Conservation (phyloP, 202 grass and related monocot species). For the Panicum hallii region DNA sequence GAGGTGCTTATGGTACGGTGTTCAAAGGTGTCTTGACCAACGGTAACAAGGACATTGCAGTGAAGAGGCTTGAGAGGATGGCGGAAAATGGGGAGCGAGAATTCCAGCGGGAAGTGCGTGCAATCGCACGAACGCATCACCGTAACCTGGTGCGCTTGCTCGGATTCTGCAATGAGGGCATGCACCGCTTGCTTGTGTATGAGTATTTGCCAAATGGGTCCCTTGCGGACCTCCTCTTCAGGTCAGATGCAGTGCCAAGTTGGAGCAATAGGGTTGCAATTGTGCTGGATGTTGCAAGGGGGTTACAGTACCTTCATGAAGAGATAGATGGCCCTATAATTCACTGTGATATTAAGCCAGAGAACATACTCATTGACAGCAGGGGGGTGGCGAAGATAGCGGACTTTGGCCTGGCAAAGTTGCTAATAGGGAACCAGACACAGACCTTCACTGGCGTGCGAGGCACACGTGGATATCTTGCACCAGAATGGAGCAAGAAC, state of each 20-base stretch:
- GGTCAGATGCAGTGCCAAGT: conserved; percentile 12
- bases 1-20: conserved; percentile 62
- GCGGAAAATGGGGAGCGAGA: conserved; percentile 54
- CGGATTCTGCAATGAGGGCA: conserved; percentile 56
- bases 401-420: conserved; percentile 50
- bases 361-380: conserved; percentile 62
- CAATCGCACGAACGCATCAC: conserved; percentile 69
- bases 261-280: conserved; percentile 41
- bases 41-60: conserved; percentile 35
- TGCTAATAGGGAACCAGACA: conserved; percentile 48
- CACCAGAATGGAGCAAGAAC: conserved; percentile 60
- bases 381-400: conserved; percentile 47
- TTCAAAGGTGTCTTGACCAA: conserved; percentile 54
- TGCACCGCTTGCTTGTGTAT: conserved; percentile 51
- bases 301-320: conserved; percentile 63
- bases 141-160: conserved; percentile 60
- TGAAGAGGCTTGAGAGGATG: conserved; percentile 71
- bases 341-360: conserved; percentile 74
- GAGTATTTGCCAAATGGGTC: conserved; percentile 72
- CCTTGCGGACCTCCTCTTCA: conserved; percentile 50
- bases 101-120: conserved; percentile 62
- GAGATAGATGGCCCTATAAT: conserved; percentile 55
- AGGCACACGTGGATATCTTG: conserved; percentile 53
- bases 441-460: conserved; percentile 48
- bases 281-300: conserved; percentile 49